Percentiles rank a stretch among this genome's conserved stretches.
These are phyloP conservation scores for Mucor piriformis DNA, from an alignment of 371 early-diverging fungal genomes.

Conservation along the genomic window DNA sequence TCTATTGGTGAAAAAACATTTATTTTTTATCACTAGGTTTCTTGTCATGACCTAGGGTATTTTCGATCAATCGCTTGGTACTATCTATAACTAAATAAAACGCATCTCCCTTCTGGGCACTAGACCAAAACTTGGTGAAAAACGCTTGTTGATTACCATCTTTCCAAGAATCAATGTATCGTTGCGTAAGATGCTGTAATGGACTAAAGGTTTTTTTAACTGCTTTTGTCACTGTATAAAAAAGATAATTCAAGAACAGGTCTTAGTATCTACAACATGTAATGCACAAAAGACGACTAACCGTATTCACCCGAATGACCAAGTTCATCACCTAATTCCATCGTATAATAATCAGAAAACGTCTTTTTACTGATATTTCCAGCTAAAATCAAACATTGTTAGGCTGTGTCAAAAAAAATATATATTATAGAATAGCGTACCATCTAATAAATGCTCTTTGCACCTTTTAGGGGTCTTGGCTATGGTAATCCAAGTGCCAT, in stretches of 20 bases:
- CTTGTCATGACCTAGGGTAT: conserved; percentile 25
- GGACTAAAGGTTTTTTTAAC: conserved; percentile 26
- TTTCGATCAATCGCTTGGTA: conserved; percentile 32
- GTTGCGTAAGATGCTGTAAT: conserved; percentile 17
- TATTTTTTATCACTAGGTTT: conserved; percentile 30
- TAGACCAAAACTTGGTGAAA: conserved; percentile 32
- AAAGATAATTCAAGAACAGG: background rate
- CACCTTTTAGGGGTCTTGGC: conserved; percentile 23
- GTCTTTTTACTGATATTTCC: conserved; percentile 4
- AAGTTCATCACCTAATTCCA: conserved; percentile 23
- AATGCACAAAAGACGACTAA: conserved; percentile 2
- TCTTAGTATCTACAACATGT: background rate
- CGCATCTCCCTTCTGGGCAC: conserved; percentile 41
- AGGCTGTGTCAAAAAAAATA: background rate
- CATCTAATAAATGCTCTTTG: conserved; percentile 23
- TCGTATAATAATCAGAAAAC: conserved; percentile 22
- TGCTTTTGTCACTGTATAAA: conserved; percentile 15
- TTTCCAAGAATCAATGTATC: conserved; percentile 38
- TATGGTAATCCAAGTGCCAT: conserved; percentile 24
- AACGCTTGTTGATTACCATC: conserved; percentile 43
- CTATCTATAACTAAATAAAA: conserved; percentile 37
- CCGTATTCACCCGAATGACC: conserved; percentile 22
- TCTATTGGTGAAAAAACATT: conserved; percentile 16
- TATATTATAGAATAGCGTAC: background rate
- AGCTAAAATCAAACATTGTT: background rate